Base-by-base conservation (phyloP, 371 early-diverging fungal genomes). In the Zopfochytrium polystomum region DNA sequence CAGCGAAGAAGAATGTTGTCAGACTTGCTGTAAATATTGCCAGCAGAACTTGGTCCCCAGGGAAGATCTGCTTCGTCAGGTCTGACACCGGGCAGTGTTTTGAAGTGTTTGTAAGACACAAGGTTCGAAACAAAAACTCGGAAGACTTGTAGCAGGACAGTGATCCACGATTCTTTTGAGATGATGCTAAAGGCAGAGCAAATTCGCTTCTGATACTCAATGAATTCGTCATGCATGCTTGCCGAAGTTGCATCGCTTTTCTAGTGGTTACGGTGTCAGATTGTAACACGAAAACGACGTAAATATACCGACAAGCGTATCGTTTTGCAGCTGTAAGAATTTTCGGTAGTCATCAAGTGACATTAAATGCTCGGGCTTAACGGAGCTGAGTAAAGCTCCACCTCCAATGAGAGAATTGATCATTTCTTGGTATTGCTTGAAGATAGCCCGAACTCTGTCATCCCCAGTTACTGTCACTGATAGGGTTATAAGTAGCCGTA, bases 151-250 rank as follows among this genome's bases (percentile, higher is more conserved):
- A 70, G 51, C 11, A 79, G 46, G 18, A 79, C 58, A 25, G 60
- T 66, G 23, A 60, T 42, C 79, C 79, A 79, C 1, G 75, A 67
- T 60, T 79, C 76, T 58, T 74, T 79, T 45, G 70, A 65, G 32
- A 76, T 61, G 11, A 71, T 34, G 27, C 15, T 34, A 65, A 66
- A 76, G 47, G 62, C 7, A 1, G 30, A 7, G 25, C 70, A 68
- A 9, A 71, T 31, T 23, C 55, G 58, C 20, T 29, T 38, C n/a
- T 53, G 31, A 50, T 72, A 62, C 30, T 70, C 68, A 13, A 66
- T 29, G 13, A 49, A 38, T 50, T 76, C 72, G 22, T 72, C 76
- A 62, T 71, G 71, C 18, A 70, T 51, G 1, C 56, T 49, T 2
- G 60, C 34, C 1, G 67, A 71, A 0, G 31, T 27, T 27, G 32